Percentiles rank a stretch among this genome's conserved stretches.
phyloP scores from a whole-genome alignment of 805 yeast species.

The Lachancea sp. region DNA sequence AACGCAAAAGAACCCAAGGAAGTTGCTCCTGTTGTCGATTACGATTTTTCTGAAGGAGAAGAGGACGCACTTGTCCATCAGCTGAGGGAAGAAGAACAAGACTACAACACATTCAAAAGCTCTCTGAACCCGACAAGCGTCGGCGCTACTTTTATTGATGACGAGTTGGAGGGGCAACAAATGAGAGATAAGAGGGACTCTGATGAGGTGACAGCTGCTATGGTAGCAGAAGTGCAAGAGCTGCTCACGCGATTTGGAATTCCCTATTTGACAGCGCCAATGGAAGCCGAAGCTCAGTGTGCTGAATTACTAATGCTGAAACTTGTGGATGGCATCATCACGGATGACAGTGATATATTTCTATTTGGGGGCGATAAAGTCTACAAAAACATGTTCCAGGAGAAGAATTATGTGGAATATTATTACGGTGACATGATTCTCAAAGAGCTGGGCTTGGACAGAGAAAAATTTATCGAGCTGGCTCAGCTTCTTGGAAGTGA shows the following conservation, averaged over 20 bases:
- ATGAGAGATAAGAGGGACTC: conserved; percentile 75
- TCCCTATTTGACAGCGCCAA: conserved; percentile 92
- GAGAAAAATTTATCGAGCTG: conserved; percentile 62
- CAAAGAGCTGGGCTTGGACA: conserved; percentile 56
- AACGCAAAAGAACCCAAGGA: not conserved
- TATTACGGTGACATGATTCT: conserved; percentile 57
- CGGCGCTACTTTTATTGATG: conserved; percentile 32
- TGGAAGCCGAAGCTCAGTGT: conserved; percentile 99
- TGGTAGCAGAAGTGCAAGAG: conserved; percentile 90
- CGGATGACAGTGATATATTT: conserved; percentile 97
- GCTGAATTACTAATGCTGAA: conserved; percentile 64
- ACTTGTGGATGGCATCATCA: conserved; percentile 88
- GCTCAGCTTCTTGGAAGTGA: conserved; percentile 90
- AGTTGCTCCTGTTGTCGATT: conserved; percentile 36
- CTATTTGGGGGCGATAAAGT: conserved; percentile 81
- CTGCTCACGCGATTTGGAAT: conserved; percentile 82
- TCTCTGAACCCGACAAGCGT: conserved; percentile 30
- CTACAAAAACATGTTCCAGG: conserved; percentile 91
- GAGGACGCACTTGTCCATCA: conserved; percentile 61
- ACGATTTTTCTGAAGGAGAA: conserved; percentile 71
- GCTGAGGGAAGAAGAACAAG: conserved; percentile 62
- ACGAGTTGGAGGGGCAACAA: conserved; percentile 52
- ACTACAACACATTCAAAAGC: conserved; percentile 57
- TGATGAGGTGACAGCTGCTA: conserved; percentile 79
- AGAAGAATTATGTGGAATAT: conserved; percentile 84